phyloP scores from a whole-genome alignment of 2,329 filamentous ascomycete species.

The Dactylellina leptospora region DNA sequence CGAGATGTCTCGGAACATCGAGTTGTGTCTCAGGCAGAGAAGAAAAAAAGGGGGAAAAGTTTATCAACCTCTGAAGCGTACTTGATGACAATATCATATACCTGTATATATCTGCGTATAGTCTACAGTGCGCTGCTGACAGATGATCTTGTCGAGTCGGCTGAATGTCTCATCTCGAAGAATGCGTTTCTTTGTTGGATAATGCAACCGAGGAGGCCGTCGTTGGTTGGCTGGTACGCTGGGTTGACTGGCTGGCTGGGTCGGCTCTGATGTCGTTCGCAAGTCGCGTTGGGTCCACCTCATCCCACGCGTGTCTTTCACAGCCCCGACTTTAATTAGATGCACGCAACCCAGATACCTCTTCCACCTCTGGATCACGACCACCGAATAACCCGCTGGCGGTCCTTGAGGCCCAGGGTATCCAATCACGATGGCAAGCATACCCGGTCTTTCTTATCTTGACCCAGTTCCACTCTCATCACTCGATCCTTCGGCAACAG shows the following conservation, averaged over 20 bases:
- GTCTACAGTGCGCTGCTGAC: not conserved
- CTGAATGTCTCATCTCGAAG: too few relatives aligned
- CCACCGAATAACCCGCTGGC: not conserved
- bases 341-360: not conserved
- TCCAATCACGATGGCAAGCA: slow-evolving; percentile 16
- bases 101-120: too few relatives aligned
- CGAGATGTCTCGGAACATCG: too few relatives aligned
- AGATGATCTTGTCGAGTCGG: too few relatives aligned
- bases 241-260: too few relatives aligned
- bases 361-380: not conserved
- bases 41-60: too few relatives aligned
- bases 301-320: not conserved
- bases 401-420: slow-evolving; percentile 27
- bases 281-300: slow-evolving; percentile 16
- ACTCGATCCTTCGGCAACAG: slow-evolving; percentile 28
- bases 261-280: slow-evolving; percentile 12
- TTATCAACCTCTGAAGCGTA: too few relatives aligned
- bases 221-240: too few relatives aligned
- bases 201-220: too few relatives aligned
- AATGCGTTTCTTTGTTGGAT: too few relatives aligned
- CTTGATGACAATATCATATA: too few relatives aligned
- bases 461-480: slow-evolving; percentile 30
- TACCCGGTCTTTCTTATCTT: slow-evolving; percentile 32
- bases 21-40: too few relatives aligned
- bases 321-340: not conserved